These are phyloP conservation scores for Trichoderma lentiforme DNA, from an alignment of 2,329 filamentous ascomycete species.

Conservation along the genomic window DNA sequence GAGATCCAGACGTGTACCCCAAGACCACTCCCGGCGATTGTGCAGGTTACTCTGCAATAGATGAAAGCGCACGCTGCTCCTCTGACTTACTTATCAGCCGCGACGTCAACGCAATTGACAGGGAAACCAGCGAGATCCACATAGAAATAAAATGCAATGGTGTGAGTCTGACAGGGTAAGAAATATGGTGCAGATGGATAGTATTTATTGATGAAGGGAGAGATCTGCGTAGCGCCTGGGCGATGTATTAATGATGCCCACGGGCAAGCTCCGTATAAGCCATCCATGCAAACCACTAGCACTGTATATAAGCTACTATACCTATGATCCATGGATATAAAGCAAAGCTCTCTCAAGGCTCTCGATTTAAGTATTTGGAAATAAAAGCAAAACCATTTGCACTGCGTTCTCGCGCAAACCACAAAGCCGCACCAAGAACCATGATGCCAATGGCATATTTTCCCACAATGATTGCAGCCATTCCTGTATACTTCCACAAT, in stretches of 20 bases:
- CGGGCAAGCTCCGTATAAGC: neutral
- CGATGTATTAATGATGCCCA: neutral
- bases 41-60: too few relatives aligned
- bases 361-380: neutral
- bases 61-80: too few relatives aligned
- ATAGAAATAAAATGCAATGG: too few relatives aligned
- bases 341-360: neutral
- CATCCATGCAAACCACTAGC: neutral
- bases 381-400: neutral
- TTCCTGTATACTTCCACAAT: neutral
- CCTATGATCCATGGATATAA: neutral
- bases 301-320: neutral
- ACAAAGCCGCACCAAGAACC: neutral
- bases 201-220: too few relatives aligned
- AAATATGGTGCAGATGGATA: too few relatives aligned
- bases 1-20: too few relatives aligned
- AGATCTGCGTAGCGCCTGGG: too few relatives aligned
- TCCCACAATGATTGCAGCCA: neutral
- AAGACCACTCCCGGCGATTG: too few relatives aligned
- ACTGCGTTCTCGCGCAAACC: neutral
- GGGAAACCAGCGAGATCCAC: too few relatives aligned
- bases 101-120: too few relatives aligned
- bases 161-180: too few relatives aligned
- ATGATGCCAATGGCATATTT: neutral
- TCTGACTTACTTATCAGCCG: too few relatives aligned